Conservation (phyloP, 331 rosid species). For the Spiraea crenata region DNA sequence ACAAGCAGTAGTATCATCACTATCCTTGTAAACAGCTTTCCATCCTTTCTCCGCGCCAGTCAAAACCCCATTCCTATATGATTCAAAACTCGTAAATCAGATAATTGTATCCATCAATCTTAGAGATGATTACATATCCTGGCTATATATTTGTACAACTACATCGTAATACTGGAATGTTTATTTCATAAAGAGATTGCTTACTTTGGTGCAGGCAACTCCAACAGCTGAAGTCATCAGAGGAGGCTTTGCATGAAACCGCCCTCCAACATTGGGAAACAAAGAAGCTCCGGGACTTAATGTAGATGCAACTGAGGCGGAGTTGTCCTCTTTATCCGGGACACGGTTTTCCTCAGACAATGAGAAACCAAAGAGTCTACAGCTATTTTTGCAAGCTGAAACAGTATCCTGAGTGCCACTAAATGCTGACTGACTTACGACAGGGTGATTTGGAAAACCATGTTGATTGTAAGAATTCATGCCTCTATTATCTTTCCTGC, state of each 20-base stretch:
- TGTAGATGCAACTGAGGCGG: constrained; percentile 39
- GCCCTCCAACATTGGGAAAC: constrained; percentile 46
- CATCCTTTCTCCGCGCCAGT: constrained; percentile 27
- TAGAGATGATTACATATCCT: not conserved
- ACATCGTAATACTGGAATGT: constrained; percentile 26
- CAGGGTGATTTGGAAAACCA: constrained; percentile 31
- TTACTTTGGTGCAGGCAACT: constrained; percentile 60
- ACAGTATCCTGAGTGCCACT: constrained; percentile 51
- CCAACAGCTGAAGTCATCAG: constrained; percentile 49
- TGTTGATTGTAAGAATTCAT: constrained; percentile 30
- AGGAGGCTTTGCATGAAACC: constrained; percentile 51
- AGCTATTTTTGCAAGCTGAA: constrained; percentile 65
- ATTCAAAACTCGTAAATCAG: constrained; percentile 24
- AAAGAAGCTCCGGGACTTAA: constrained; percentile 53
- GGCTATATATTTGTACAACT: not conserved
- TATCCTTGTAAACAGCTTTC: constrained; percentile 30
- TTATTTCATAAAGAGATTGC: constrained; percentile 29
- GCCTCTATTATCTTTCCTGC: constrained; percentile 34
- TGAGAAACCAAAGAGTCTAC: constrained; percentile 93
- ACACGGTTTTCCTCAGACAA: constrained; percentile 56
- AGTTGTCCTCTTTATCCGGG: constrained; percentile 43
- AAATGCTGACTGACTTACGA: constrained; percentile 27
- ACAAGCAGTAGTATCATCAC: constrained; percentile 1
- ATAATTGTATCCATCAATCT: constrained; percentile 6
- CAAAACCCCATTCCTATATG: constrained; percentile 25